phyloP scores from a whole-genome alignment of 2,329 filamentous ascomycete species.

The Claviceps pazoutovae region DNA sequence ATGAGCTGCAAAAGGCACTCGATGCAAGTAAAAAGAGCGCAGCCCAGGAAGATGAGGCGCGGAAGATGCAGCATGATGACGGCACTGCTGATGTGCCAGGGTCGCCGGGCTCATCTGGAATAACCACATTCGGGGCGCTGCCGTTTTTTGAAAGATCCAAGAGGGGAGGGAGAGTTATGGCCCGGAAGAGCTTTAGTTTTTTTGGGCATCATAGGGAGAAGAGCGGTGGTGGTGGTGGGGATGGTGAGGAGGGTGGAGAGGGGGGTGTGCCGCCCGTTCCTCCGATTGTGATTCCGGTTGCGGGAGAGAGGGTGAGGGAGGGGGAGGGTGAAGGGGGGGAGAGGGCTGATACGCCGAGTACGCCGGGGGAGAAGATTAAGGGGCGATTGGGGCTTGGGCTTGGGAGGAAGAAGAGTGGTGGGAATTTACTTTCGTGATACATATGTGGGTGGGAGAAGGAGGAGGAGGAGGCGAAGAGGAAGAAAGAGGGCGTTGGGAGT shows the following conservation, averaged over 20 bases:
- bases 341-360: slow-evolving; percentile 21
- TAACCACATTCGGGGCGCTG: slow-evolving; percentile 20
- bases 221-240: slow-evolving; percentile 10
- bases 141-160: slow-evolving; percentile 52
- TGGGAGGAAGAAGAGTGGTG: slow-evolving; percentile 56
- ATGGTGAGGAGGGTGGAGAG: too few relatives aligned
- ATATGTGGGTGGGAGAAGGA: too few relatives aligned
- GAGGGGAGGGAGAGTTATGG: slow-evolving; percentile 63
- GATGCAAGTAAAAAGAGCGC: slow-evolving; percentile 53
- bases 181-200: slow-evolving; percentile 60
- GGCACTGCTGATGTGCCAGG: slow-evolving; percentile 5
- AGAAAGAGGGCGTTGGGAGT: too few relatives aligned
- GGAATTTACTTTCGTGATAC: slow-evolving; percentile 19
- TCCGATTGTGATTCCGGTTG: too few relatives aligned
- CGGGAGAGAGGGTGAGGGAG: too few relatives aligned
- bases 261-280: too few relatives aligned
- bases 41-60: slow-evolving; percentile 33
- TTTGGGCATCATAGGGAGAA: slow-evolving; percentile 36
- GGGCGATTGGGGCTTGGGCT: slow-evolving; percentile 54
- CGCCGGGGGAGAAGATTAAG: slow-evolving; percentile 36
- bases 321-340: slow-evolving; percentile 12
- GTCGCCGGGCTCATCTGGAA: not conserved
- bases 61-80: slow-evolving; percentile 21
- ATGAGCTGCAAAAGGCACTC: slow-evolving; percentile 47
- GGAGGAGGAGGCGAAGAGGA: too few relatives aligned